Evolutionary conservation across 1,139 yeast species (phyloP), one percentile per base, ranked within the genome.

Genomic region (Saccharomyces pastorianus): DNA sequence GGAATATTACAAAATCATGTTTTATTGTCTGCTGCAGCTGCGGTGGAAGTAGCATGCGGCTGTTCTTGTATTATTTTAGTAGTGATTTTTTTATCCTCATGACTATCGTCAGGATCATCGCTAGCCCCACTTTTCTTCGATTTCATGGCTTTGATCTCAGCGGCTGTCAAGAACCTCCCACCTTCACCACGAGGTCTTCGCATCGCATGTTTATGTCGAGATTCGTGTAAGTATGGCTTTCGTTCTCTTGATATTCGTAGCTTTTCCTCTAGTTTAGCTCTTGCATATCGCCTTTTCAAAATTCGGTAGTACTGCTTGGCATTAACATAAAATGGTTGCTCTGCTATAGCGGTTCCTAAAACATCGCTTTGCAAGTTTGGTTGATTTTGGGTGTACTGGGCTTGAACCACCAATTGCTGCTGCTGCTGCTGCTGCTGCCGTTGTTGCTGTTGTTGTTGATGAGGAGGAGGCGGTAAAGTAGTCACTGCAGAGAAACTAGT

Each of bases 131-230:
- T 38, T 38, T 38, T 38, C 7, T 38, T 38, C n/a, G 20, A 38
- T 20, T 38, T 38, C 44, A 38, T 38, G 44, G 64, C 69, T 42
- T 64, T 96, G 57, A 93, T 91, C 68, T 95, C 99, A 4, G 96
- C 96, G 5, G 98, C 97, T 0, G 99, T 93, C 59, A 95, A 74
- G 64, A 95, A 95, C 58, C 99, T 76, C 3, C 99, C 99, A 31
- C 99, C 99, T 72, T 93, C 98, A 29, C 99, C 99, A 64, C 99
- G 81, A 14, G 99, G 99, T 70, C 99, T 81, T 68, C 99, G 80
- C 99, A 95, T 93, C 23, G 99, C 99, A 71, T 95, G 99, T 70
- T 93, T 93, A 71, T 95, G 99, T 64, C 99, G 81, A 17, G 97
- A 89, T 71, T 95, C 99, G 69, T 95, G 99, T 53, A 95, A 73